A percentile compares a stretch with the other conserved stretches of the same genome.
Evolutionary conservation across 208 protist species (phyloP).

Genomic region (Acanthamoeba divionensis): DNA sequence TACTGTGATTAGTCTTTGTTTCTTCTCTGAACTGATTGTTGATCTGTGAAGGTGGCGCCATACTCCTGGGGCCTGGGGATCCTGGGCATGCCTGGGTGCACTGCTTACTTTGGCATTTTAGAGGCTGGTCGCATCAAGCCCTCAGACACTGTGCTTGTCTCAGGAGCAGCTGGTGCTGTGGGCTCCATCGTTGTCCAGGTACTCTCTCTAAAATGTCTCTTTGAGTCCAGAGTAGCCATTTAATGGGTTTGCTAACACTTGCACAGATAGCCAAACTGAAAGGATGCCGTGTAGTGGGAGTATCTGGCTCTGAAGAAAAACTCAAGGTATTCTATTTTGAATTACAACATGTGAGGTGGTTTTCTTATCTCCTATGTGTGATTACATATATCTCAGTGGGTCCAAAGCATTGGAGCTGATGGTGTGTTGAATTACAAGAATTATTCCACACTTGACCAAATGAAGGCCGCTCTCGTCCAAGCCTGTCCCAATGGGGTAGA

Average conservation of each 20-base stretch:
- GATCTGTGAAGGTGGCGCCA: slow-evolving; percentile 6
- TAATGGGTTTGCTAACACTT: background rate
- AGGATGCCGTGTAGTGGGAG: slow-evolving; percentile 61
- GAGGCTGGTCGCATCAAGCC: slow-evolving; percentile 55
- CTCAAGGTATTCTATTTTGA: slow-evolving; percentile 35
- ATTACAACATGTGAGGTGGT: slow-evolving; percentile 27
- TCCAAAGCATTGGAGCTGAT: slow-evolving; percentile 17
- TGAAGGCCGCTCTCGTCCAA: slow-evolving; percentile 42
- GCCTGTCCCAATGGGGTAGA: slow-evolving; percentile 72
- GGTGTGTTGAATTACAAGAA: slow-evolving; percentile 58
- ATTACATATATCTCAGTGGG: background rate
- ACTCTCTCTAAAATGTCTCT: background rate
- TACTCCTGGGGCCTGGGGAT: slow-evolving; percentile 20
- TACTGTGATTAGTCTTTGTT: background rate
- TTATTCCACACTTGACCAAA: slow-evolving; percentile 60
- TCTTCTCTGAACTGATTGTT: background rate
- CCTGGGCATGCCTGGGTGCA: slow-evolving; percentile 46
- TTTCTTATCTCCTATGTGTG: background rate
- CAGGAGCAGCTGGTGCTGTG: slow-evolving; percentile 69
- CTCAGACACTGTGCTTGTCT: slow-evolving; percentile 73
- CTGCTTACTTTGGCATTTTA: slow-evolving; percentile 44
- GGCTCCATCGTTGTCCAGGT: slow-evolving; percentile 58
- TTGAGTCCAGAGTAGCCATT: background rate
- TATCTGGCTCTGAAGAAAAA: slow-evolving; percentile 66
- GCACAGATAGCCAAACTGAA: slow-evolving; percentile 53